These are phyloP conservation scores for Triticum monococcum DNA, from an alignment of 176 grass and related monocot species.

Conservation along the genomic window DNA sequence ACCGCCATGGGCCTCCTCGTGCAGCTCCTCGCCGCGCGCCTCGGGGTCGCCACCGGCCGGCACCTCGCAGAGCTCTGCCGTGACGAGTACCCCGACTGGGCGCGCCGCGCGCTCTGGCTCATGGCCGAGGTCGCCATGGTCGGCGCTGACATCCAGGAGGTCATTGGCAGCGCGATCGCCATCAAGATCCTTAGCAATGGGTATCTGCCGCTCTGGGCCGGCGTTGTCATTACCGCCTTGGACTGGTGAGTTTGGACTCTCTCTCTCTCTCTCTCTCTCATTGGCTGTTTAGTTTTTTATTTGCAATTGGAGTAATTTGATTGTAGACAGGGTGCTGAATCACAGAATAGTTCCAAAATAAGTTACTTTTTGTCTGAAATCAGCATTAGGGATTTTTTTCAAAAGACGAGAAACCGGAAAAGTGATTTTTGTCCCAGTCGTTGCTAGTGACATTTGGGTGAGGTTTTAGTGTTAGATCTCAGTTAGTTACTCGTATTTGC, in stretches of 20 bases:
- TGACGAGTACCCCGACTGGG: constrained; percentile 90
- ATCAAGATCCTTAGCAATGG: constrained; percentile 93
- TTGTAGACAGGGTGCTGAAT: background rate
- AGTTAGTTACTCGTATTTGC: background rate
- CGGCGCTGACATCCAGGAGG: constrained; percentile 93
- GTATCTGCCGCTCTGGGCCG: constrained; percentile 86
- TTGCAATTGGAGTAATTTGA: background rate
- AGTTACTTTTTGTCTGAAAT: background rate
- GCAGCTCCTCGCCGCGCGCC: constrained; percentile 81
- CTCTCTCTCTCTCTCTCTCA: background rate
- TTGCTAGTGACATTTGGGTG: background rate
- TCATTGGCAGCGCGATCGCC: constrained; percentile 93
- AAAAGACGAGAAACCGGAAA: background rate
- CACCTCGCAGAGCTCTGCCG: constrained; percentile 97
- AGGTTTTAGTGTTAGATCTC: constrained; percentile 18
- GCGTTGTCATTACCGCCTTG: constrained; percentile 88
- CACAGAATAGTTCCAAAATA: constrained; percentile 29
- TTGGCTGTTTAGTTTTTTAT: background rate
- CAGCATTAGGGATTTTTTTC: background rate
- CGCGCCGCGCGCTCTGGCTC: constrained; percentile 74
- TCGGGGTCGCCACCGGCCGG: constrained; percentile 78
- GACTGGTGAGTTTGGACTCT: constrained; percentile 59
- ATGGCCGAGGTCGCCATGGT: constrained; percentile 98
- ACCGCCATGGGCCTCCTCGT: constrained; percentile 92
- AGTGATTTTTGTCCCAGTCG: background rate